Evolutionary conservation across 129 eudicot species (phyloP), one percentile per base, ranked within the genome.

Genomic region (Artemisia annua): DNA sequence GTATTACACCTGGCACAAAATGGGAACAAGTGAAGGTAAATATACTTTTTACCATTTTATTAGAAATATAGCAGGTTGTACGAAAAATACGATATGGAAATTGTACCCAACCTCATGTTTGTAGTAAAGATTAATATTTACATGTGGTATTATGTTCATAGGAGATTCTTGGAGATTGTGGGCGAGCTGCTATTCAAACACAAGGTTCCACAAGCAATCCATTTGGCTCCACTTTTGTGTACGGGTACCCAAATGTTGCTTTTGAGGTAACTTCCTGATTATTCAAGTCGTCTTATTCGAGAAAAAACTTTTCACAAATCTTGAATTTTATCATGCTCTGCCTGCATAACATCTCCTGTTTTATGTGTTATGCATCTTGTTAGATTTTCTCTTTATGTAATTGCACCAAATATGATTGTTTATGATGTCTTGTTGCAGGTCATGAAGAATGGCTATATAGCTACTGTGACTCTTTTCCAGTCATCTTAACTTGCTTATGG

Each of bases 11-110:
- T 16, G 86, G 80, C 85, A 90, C 97, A 30, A 90, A 94, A 62
- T 94, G 97, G 97, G 97, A 94, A 22, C 93, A 86, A 83, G 97
- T 94, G 81, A 94, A 94, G 99, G 97, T 94, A 68, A 76, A 58
- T 26, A n/a, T n/a, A 57, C 32, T 44, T 19, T 32, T 69, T 70
- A 22, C 48, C 19, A 8, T 26, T 30, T 4, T 22, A 3, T 24
- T 10, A 24, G 4, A 49, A 30, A 32, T 17, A 30, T 19, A 26
- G 1, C 48, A 11, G 44, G 32, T 55, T 11, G 32, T 70, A 55
- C 8, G 3, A 52, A 52, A 52, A 3, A 13, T 17, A 52, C 46
- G 8, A 15, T 15, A 13, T 52, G 15, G 57, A 15, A 0, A 14
- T 13, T 52, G 57, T 52, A 52, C 57, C 0, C n/a, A 4, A 3